Evolutionary conservation across 2,329 filamentous ascomycete species (phyloP).

Genomic region (Colletotrichum sp.): DNA sequence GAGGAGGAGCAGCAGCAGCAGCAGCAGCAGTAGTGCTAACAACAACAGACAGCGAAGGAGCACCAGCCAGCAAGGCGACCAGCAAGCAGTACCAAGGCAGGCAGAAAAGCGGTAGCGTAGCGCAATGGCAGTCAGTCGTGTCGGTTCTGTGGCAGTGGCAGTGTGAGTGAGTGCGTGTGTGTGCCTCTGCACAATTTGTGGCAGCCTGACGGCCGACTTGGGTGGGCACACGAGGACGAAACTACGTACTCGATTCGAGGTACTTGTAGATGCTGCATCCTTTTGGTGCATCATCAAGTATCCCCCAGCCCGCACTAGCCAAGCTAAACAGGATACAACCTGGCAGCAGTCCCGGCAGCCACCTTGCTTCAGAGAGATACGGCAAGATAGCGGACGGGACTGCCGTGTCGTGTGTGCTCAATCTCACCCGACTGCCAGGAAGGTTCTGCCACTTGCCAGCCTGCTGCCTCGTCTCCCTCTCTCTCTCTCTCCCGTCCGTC

Average conservation of each 20-base stretch:
- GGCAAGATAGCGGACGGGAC: not conserved
- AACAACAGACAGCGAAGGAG: not conserved
- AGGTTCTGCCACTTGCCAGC: not conserved
- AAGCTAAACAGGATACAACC: not conserved
- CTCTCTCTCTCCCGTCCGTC: not conserved
- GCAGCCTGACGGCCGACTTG: not conserved
- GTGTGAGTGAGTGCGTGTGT: not conserved
- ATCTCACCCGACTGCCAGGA: not conserved
- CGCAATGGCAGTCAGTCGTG: not conserved
- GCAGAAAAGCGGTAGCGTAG: not conserved
- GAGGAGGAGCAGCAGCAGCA: not conserved
- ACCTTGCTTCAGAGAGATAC: constrained; percentile 19
- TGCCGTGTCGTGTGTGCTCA: not conserved
- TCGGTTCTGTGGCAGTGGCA: constrained; percentile 10
- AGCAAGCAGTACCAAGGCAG: not conserved
- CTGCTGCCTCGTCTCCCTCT: not conserved
- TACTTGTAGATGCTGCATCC: not conserved
- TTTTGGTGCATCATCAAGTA: not conserved
- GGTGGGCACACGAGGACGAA: not conserved
- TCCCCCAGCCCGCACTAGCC: not conserved
- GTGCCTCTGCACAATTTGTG: not conserved
- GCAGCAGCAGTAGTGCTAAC: not conserved
- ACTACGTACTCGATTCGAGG: not conserved
- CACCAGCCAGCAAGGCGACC: not conserved
- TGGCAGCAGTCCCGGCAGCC: constrained; percentile 1